phyloP scores from a whole-genome alignment of 306 rosid genomes.

The Corylus avellana region DNA sequence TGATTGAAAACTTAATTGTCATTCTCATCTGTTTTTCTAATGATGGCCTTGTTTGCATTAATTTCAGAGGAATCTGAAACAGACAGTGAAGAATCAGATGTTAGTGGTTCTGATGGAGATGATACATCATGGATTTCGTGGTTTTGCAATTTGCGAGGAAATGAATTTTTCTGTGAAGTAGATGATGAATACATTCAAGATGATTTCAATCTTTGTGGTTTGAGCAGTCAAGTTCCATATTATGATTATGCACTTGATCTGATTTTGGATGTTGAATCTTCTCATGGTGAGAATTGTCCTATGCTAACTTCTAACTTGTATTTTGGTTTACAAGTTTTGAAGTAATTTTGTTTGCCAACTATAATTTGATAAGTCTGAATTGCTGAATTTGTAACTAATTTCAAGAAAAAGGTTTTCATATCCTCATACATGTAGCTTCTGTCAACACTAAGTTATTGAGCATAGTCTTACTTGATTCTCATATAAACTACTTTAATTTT shows the following conservation, averaged over 20 bases:
- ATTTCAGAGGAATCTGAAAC: constrained; percentile 95
- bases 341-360: neutral
- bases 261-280: constrained; percentile 95
- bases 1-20: neutral
- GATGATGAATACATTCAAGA: constrained; percentile 98
- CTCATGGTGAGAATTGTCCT: constrained; percentile 67
- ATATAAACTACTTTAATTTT: neutral
- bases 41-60: constrained; percentile 20
- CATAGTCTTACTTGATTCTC: neutral
- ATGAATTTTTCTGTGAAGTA: constrained; percentile 95
- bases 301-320: neutral
- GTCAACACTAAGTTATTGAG: neutral
- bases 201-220: constrained; percentile 90
- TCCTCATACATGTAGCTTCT: neutral
- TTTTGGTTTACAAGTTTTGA: neutral
- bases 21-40: neutral
- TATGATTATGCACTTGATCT: constrained; percentile 97
- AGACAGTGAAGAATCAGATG: constrained; percentile 95
- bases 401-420: neutral
- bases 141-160: constrained; percentile 98
- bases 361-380: neutral
- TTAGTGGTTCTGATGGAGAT: constrained; percentile 95
- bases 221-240: constrained; percentile 99
- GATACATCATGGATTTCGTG: constrained; percentile 99
- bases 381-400: neutral